Evolutionary conservation across 192 early-diverging fungal species (phyloP), one percentile per base, ranked within the genome.

Genomic region (Paraglomus brasilianum): DNA sequence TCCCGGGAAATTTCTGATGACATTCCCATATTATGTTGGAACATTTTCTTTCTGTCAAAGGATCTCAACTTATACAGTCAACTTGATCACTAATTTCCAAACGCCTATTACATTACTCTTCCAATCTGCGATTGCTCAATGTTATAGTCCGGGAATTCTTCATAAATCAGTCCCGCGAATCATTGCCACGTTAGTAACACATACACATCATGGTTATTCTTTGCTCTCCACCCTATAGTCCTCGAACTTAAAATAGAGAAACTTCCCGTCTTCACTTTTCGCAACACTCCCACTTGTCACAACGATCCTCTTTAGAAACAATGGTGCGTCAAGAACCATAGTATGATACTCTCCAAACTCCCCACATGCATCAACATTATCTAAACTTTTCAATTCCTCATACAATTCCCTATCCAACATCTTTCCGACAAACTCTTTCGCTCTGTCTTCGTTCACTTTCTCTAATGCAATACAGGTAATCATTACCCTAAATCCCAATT

Each of bases 271-370:
- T 14, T 63, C 61, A 2, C 43, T 46, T 46, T 46, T 30, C 36
- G 19, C 44, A 30, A 46, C 19, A 38, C 47, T 17, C 10, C 19
- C 61, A n/a, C 47, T 63, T 45, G 44, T 63, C 15, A 63, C 38
- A 24, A 63, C 22, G 19, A 63, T 63, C 15, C 36, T 17, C 30
- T 71, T 71, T 7, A 62, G 74, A 13, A 82, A 79, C 11, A 81
- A 72, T 7, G 86, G 84, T n/a, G 81, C 84, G 40, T 86, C 75
- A 1, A 85, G 63, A 4, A 86, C 85, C 87, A 89, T 88, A 2
- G 87, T 88, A 55, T 90, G 89, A 52, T 85, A 89, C 69, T 90
- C 89, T 10, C 89, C 89, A 46, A 77, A 80, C 69, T 90, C 89
- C 10, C 89, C 89, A 24, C 80, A 80, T 63, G 80, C 67, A 52